A percentile compares a stretch with the other conserved stretches of the same genome.
phyloP scores from a whole-genome alignment of 2,329 filamentous ascomycete species.

The Zymoseptoria pseudotritici region DNA sequence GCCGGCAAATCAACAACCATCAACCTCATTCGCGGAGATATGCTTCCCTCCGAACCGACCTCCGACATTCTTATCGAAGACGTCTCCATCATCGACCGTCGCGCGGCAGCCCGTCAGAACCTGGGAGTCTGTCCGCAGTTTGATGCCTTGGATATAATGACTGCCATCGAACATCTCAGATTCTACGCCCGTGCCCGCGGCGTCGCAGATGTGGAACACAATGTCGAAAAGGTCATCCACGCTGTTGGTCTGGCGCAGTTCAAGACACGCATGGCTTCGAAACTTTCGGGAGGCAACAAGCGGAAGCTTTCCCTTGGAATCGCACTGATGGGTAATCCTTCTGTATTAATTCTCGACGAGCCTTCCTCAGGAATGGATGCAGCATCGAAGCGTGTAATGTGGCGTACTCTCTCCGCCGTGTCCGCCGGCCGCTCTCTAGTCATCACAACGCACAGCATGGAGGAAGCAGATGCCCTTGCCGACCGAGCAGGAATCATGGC shows the following conservation, averaged over 20 bases:
- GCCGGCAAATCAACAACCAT: conserved; percentile 81
- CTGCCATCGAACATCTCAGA: conserved; percentile 72
- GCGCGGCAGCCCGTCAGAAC: conserved; percentile 64
- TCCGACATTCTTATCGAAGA: conserved; percentile 77
- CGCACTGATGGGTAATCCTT: conserved; percentile 85
- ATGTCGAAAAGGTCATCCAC: conserved; percentile 68
- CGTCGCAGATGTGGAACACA: conserved; percentile 65
- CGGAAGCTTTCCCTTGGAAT: conserved; percentile 86
- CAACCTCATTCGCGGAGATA: conserved; percentile 80
- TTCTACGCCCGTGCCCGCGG: conserved; percentile 86
- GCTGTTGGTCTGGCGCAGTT: conserved; percentile 73
- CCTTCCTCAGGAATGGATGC: conserved; percentile 85
- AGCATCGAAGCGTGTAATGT: conserved; percentile 86
- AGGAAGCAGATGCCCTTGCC: conserved; percentile 85
- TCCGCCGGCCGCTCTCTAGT: conserved; percentile 73
- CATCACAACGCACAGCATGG: conserved; percentile 90
- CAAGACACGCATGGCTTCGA: conserved; percentile 64
- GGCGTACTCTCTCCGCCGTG: conserved; percentile 70
- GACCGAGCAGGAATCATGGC: conserved; percentile 80
- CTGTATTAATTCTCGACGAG: conserved; percentile 81
- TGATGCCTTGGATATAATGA: conserved; percentile 80
- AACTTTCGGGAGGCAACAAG: conserved; percentile 85
- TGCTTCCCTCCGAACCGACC: conserved; percentile 61
- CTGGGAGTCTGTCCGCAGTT: conserved; percentile 82
- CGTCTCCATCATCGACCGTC: conserved; percentile 63